Evolutionary conservation across 352 stramenopile species (phyloP).

Genomic region (Phytophthora chlamydospora): DNA sequence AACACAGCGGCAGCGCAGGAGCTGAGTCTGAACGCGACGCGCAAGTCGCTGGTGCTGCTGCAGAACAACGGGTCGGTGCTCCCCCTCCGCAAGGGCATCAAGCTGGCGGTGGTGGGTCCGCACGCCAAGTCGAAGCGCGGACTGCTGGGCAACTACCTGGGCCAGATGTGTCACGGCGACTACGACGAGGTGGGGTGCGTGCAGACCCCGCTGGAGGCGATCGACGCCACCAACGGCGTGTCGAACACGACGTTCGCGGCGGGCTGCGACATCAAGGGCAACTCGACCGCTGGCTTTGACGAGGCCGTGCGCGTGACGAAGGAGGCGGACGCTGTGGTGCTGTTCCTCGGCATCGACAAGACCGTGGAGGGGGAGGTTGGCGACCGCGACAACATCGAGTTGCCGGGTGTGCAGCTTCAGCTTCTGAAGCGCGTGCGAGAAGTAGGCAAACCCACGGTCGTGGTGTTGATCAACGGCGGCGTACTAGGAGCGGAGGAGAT

Average conservation of each 20-base stretch:
- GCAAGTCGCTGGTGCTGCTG: slow-evolving; percentile 91
- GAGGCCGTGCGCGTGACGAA: slow-evolving; percentile 39
- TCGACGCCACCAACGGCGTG: slow-evolving; percentile 40
- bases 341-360: slow-evolving; percentile 85
- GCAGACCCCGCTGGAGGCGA: slow-evolving; percentile 66
- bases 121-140: slow-evolving; percentile 57
- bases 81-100: slow-evolving; percentile 53
- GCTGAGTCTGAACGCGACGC: slow-evolving; percentile 66
- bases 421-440: slow-evolving; percentile 64
- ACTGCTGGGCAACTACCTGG: slow-evolving; percentile 86
- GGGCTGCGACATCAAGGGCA: slow-evolving; percentile 63
- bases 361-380: slow-evolving; percentile 68
- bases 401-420: slow-evolving; percentile 71
- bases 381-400: slow-evolving; percentile 67
- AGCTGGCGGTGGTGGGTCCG: slow-evolving; percentile 77
- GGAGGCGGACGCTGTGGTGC: slow-evolving; percentile 54
- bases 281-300: slow-evolving; percentile 50
- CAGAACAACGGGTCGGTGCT: slow-evolving; percentile 84
- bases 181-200: slow-evolving; percentile 63
- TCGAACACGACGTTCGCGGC: slow-evolving; percentile 35
- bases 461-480: slow-evolving; percentile 88
- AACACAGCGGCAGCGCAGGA: slow-evolving; percentile 59
- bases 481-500: slow-evolving; percentile 76
- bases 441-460: slow-evolving; percentile 62
- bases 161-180: slow-evolving; percentile 78